Percentiles rank a stretch among this genome's conserved stretches.
phyloP scores from a whole-genome alignment of 768 basidiomycete genomes.

The Auricularia auricula-judae region DNA sequence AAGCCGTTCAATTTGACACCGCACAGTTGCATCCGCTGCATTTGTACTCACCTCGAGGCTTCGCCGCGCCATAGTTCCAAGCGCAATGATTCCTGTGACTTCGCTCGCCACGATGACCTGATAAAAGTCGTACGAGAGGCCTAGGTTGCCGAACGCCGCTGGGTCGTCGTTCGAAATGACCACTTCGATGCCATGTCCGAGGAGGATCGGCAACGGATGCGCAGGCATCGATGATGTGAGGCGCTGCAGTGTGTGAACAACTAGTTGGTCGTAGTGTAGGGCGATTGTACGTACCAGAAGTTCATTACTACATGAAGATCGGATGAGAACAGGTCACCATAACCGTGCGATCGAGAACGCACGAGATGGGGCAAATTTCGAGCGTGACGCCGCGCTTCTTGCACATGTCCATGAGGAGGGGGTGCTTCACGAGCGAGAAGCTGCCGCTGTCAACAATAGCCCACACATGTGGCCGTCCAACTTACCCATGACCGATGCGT shows the following conservation, averaged over 20 bases:
- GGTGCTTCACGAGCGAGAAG: constrained; percentile 69
- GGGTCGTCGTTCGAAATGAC: constrained; percentile 69
- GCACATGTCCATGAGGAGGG: constrained; percentile 57
- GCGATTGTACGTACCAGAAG: constrained; percentile 38
- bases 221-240: constrained; percentile 70
- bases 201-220: constrained; percentile 61
- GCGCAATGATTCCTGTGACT: constrained; percentile 48
- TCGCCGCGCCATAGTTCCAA: constrained; percentile 53
- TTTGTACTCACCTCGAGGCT: constrained; percentile 40
- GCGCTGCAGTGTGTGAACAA: constrained; percentile 29
- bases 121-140: constrained; percentile 67
- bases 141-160: constrained; percentile 66
- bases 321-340: constrained; percentile 1
- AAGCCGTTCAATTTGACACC: background rate
- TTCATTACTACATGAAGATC: constrained; percentile 42
- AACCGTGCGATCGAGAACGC: constrained; percentile 17
- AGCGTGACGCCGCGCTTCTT: constrained; percentile 50
- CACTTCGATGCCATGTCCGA: constrained; percentile 66
- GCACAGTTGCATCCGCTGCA: background rate
- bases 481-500: constrained; percentile 72
- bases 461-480: background rate
- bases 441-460: constrained; percentile 21
- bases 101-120: constrained; percentile 68
- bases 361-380: constrained; percentile 79
- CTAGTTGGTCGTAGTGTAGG: background rate